These are phyloP conservation scores for Podospora appendiculata DNA, from an alignment of 495 filamentous ascomycete species.

Conservation along the genomic window DNA sequence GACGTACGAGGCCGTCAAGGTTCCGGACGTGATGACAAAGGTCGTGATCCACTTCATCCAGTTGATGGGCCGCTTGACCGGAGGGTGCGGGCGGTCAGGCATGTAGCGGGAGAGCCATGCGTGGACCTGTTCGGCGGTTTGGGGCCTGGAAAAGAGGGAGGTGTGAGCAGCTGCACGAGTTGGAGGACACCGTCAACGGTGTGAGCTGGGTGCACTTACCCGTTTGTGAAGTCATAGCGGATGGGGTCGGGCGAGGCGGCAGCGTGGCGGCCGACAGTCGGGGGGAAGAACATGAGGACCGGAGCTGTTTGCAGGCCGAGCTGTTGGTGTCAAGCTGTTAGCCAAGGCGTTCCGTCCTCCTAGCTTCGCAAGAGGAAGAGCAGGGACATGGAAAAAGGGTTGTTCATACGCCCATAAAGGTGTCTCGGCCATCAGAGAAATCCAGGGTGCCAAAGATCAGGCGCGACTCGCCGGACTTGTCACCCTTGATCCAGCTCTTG, in stretches of 20 bases:
- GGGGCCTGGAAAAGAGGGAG: constrained; percentile 41
- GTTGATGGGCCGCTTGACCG: constrained; percentile 77
- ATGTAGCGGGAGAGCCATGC: constrained; percentile 73
- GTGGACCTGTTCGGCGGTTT: constrained; percentile 70
- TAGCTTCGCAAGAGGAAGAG: neutral
- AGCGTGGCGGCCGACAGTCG: constrained; percentile 78
- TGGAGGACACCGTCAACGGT: too few species aligned
- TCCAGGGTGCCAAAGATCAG: constrained; percentile 82
- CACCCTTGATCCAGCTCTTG: constrained; percentile 78
- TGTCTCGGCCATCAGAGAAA: constrained; percentile 74
- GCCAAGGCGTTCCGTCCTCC: too few species aligned
- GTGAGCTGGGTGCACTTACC: constrained; percentile 43
- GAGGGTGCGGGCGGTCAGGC: constrained; percentile 63
- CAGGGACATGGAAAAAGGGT: neutral
- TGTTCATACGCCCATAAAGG: constrained; percentile 74
- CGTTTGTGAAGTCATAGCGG: constrained; percentile 76
- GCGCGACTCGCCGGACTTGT: constrained; percentile 62
- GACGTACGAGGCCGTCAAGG: constrained; percentile 59
- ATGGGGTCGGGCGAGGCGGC: constrained; percentile 59
- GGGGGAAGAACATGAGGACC: constrained; percentile 79
- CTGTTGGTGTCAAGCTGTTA: constrained; percentile 32
- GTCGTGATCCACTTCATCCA: constrained; percentile 66
- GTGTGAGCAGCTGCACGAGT: neutral
- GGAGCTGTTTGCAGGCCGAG: constrained; percentile 93
- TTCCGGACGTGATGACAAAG: constrained; percentile 58